Base-by-base conservation (phyloP, 2,329 filamentous ascomycete species). In the Xylaria sp. region DNA sequence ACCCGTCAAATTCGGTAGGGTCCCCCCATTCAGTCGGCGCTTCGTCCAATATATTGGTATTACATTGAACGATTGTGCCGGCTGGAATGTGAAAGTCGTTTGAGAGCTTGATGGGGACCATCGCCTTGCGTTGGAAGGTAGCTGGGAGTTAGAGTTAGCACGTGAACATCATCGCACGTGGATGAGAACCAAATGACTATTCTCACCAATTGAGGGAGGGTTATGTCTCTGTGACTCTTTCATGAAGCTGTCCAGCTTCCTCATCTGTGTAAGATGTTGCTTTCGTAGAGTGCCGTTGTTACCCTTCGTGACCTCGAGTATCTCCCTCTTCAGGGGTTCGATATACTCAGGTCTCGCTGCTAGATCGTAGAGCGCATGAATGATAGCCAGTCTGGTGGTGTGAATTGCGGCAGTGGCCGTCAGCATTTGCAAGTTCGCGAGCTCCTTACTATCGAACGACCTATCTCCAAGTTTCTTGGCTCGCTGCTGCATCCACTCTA, bases 311-410 rank as follows among this genome's bases (percentile, higher is more conserved):
- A 72, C 72, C 20, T 72, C 74, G 7, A 69, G 20, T 26, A 83
- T 81, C 71, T 85, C 83, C 26, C 81, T 74, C 10, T 83, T 78
- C 26, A 84, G 72, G 3, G 80, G 79, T 38, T 83, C 78, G 31
- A 84, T 73, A 69, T 81, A 82, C 71, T 86, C 82, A 0, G 81
- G 83, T 13, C 71, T 69, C 15, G 79, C 76, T 3, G 77, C 78
- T 3, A 86, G 75, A 64, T 86, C 83, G 65, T 80, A 82, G 44
- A 86, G 71, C 2, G 48, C 79, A 71, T 63, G 83, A 1, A 79
- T 80, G 5, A 77, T 67, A 2, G 79, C 73, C 38, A 77, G 69
- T 11, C 77, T 69, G 0, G 78, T 81, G 0, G 79, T 80, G 58
- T 80, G 77, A 15, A 82, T 81, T 6, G 80, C 76, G 2, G 79